Base-by-base conservation (phyloP, 805 yeast genomes). In the Tetrapisispora phaffii region DNA sequence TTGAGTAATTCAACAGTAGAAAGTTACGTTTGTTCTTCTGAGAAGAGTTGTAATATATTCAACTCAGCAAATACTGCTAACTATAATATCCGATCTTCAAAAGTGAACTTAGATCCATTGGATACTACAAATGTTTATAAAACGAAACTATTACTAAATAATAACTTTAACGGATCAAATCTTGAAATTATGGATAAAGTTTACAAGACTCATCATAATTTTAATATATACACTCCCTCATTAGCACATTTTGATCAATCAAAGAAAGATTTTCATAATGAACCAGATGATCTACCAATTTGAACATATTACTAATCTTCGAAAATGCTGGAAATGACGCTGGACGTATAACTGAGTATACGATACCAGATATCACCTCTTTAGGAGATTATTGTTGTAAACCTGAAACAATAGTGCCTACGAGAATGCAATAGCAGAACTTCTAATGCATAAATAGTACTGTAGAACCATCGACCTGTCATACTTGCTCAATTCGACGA, bases 211-310 rank as follows among this genome's bases (percentile, higher is more conserved):
- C 45, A 43, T 37, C 41, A 43, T 24, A 34, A 33, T 13, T 24
- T 24, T 32, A 37, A 32, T n/a, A 43, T 43, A 9, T 43, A 37
- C 16, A 43, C 45, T n/a, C 45, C 45, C 10, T 3, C 34, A 1
- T 5, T 16, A 12, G 45, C 41, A 16, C 34, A 43, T 37, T 43
- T 43, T 37, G 31, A 32, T 28, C 12, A 19, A 7, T 44, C 33
- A 13, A 26, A 36, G 12, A 23, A 23, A 16, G 29, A 23, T 6
- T 28, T 28, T 10, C 4, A 28, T 28, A 10, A 28, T 28, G 13
- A 28, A 12, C 4, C 13, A 28, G 31, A 28, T 28, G 5, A 12
- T 28, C 31, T 28, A 10, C 31, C 31, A 12, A 28, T 12, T 28
- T 28, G 12, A 9, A 6, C 10, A 5, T 28, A 7, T n/a, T n/a